phyloP scores from a whole-genome alignment of 371 early-diverging fungal species.

The Syncephalis plumigaleata region DNA sequence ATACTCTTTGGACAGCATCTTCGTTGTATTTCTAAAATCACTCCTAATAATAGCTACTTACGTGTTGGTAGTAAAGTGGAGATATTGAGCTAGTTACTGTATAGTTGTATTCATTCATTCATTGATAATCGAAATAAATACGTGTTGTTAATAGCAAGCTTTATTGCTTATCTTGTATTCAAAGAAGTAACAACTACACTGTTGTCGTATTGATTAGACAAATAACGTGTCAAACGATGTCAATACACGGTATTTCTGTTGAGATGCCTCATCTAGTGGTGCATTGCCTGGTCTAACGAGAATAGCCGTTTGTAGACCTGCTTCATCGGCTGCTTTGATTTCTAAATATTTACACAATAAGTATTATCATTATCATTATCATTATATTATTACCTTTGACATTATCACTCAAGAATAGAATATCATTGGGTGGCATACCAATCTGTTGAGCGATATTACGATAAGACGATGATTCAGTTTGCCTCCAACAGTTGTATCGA shows the following conservation, averaged over 20 bases:
- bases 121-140: no score
- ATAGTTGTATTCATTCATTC: no score
- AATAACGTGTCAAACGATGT: background rate
- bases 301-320: slow-evolving; percentile 52
- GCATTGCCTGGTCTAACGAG: slow-evolving; percentile 67
- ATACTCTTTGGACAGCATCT: slow-evolving; percentile 10
- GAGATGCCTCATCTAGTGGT: slow-evolving; percentile 12
- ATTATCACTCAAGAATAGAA: slow-evolving; percentile 80
- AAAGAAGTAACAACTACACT: no score
- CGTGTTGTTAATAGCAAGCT: no score
- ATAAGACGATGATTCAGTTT: slow-evolving; percentile 59
- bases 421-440: slow-evolving; percentile 21
- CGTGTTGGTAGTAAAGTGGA: no score
- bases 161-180: no score
- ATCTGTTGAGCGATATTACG: slow-evolving; percentile 49
- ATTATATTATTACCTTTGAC: slow-evolving; percentile 32
- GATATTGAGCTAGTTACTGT: no score
- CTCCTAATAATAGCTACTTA: background rate
- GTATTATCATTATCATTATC: background rate
- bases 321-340: slow-evolving; percentile 54
- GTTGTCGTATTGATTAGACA: no score
- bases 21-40: slow-evolving; percentile 4
- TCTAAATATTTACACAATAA: slow-evolving; percentile 22
- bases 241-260: background rate
- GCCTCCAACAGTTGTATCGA: slow-evolving; percentile 70